Base-by-base conservation (phyloP, 75 land plant genomes). In the Picea glauca region DNA sequence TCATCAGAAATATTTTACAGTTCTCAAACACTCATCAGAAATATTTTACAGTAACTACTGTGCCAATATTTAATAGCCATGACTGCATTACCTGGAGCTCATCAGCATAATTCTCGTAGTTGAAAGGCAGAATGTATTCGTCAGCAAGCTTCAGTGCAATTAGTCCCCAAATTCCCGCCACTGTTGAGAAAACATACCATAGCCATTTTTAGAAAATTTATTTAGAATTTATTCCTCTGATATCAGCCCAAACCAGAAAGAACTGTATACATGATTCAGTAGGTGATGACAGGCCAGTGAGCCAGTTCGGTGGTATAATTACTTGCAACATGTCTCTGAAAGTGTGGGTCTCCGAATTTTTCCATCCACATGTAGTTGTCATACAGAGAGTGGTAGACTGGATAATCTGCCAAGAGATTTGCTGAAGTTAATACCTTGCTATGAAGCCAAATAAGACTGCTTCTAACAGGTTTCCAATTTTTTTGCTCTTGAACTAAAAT, bases 281-380 rank as follows among this genome's bases (percentile, higher is more conserved):
- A 65, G 13, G 12, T 20, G 75, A 43, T 46, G 35, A 50, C 1
- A 12, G 12, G 12, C 1, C 2, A 9, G 56, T 50, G 56, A 11
- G 12, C 12, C 56, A 50, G 56, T 73, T 23, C 23, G 20, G 3
- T 32, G 14, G 21, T 38, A 38, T 38, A 58, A 66, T 17, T 59
- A 92, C 98, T 90, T 85, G 98, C 98, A 74, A 84, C 87, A 82
- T 90, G 90, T 68, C 98, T 88, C 1, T 81, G 91, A 75, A 94
- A 94, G 74, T 84, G 18, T 5, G 98, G 98, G 68, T 94, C 98
- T 17, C 98, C 95, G 85, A 87, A 92, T 54, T 81, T 87, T 65
- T 78, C 58, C 92, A 94, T 90, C 98, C 98, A 94, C 13, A 81
- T 38, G 62, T 79, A 94, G 70, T 88, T 88, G 82, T 94, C 98